These are phyloP conservation scores for Paxillus involutus DNA, from an alignment of 768 basidiomycete species.

Conservation along the genomic window DNA sequence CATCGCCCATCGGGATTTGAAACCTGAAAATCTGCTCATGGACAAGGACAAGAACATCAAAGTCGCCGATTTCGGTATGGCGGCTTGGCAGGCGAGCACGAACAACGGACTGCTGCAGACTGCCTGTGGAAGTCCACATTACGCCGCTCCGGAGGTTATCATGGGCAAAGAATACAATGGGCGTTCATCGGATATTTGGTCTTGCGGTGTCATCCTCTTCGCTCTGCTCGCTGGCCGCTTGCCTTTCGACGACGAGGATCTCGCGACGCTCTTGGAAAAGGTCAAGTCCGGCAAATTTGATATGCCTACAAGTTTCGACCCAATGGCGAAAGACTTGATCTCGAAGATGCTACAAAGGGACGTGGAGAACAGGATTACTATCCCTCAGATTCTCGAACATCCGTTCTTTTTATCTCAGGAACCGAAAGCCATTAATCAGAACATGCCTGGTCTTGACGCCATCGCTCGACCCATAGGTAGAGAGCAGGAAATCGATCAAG, in stretches of 20 bases:
- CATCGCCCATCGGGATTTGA: conserved; percentile 91
- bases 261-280: conserved; percentile 73
- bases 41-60: conserved; percentile 86
- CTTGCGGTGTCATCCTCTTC: conserved; percentile 90
- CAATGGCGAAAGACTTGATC: conserved; percentile 75
- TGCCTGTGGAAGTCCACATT: conserved; percentile 93
- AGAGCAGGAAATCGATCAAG: conserved; percentile 73
- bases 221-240: conserved; percentile 83
- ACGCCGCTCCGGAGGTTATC: conserved; percentile 91
- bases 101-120: conserved; percentile 66
- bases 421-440: conserved; percentile 41
- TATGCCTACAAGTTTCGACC: conserved; percentile 71
- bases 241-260: conserved; percentile 93
- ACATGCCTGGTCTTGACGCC: conserved; percentile 60
- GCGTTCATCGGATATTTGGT: conserved; percentile 92
- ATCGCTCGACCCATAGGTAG: conserved; percentile 69
- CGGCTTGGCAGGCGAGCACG: conserved; percentile 77
- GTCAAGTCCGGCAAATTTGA: conserved; percentile 72
- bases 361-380: conserved; percentile 73
- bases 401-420: conserved; percentile 70
- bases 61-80: conserved; percentile 98
- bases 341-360: conserved; percentile 79
- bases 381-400: conserved; percentile 76
- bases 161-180: conserved; percentile 83
- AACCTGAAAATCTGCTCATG: conserved; percentile 91